Evolutionary conservation across 768 basidiomycete genomes (phyloP).

Genomic region (Mycena kentingensis): DNA sequence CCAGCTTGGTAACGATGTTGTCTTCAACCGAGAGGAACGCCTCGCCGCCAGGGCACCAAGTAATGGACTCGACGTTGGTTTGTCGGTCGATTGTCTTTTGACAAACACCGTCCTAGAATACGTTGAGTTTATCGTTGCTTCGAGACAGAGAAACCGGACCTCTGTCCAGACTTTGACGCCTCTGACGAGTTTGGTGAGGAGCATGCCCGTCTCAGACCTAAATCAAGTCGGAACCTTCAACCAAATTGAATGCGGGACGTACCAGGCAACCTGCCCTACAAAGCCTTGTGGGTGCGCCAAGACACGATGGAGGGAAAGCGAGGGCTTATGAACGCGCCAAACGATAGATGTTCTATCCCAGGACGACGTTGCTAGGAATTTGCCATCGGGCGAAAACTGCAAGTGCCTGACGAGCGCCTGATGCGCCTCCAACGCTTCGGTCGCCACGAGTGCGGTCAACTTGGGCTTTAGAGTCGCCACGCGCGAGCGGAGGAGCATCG

Average conservation of each 20-base stretch:
- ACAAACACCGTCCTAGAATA: constrained; percentile 60
- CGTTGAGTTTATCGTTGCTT: background rate
- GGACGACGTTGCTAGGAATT: constrained; percentile 72
- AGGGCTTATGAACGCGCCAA: constrained; percentile 65
- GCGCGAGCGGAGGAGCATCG: constrained; percentile 48
- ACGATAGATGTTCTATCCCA: constrained; percentile 74
- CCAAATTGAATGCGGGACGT: background rate
- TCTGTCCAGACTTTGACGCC: constrained; percentile 75
- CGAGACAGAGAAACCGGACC: constrained; percentile 40
- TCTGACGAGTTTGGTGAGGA: constrained; percentile 65
- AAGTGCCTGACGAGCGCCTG: constrained; percentile 68
- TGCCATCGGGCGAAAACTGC: constrained; percentile 78
- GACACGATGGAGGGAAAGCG: constrained; percentile 59
- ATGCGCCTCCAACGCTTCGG: constrained; percentile 66
- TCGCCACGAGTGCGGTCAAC: constrained; percentile 53
- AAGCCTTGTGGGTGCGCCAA: constrained; percentile 73
- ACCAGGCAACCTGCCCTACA: constrained; percentile 78
- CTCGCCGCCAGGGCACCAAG: constrained; percentile 68
- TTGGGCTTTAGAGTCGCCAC: constrained; percentile 57
- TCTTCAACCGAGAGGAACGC: constrained; percentile 76
- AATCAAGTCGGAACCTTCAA: background rate
- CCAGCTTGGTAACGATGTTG: constrained; percentile 58
- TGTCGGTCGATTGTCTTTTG: constrained; percentile 62
- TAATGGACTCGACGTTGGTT: constrained; percentile 58
- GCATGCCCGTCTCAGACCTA: constrained; percentile 66